Evolutionary conservation across 352 stramenopile species (phyloP).

Genomic region (Phytophthora constricta): DNA sequence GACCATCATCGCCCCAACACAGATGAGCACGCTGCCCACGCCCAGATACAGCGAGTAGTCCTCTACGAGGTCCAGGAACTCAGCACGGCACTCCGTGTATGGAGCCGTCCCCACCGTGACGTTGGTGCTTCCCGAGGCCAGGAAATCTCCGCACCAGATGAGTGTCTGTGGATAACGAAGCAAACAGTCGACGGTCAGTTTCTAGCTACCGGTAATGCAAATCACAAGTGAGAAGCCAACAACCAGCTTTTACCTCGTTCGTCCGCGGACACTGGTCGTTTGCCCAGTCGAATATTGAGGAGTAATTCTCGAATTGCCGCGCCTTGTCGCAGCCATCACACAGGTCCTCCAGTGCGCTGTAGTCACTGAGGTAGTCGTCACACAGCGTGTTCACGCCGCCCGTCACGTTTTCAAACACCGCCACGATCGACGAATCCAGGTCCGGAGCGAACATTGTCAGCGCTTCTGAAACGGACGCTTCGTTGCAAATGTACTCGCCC

Average conservation of each 20-base stretch:
- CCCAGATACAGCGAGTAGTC: slow-evolving; percentile 48
- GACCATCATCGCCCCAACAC: slow-evolving; percentile 46
- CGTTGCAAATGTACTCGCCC: slow-evolving; percentile 73
- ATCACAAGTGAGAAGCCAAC: too few relatives aligned
- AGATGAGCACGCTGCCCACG: slow-evolving; percentile 46
- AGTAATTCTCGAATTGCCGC: slow-evolving; percentile 69
- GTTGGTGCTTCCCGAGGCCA: slow-evolving; percentile 41
- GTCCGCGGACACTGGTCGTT: slow-evolving; percentile 79
- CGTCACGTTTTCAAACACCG: slow-evolving; percentile 42
- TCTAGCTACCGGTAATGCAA: too few relatives aligned
- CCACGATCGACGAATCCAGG: slow-evolving; percentile 33
- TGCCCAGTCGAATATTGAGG: slow-evolving; percentile 78
- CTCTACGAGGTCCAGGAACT: slow-evolving; percentile 57
- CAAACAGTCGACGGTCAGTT: too few relatives aligned
- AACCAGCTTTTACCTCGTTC: slow-evolving; percentile 13
- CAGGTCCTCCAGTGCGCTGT: slow-evolving; percentile 48
- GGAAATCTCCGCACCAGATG: slow-evolving; percentile 68
- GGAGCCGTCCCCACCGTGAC: slow-evolving; percentile 45
- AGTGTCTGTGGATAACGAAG: too few relatives aligned
- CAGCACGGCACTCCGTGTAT: slow-evolving; percentile 52
- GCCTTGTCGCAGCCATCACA: slow-evolving; percentile 61
- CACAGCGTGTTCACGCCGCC: slow-evolving; percentile 70
- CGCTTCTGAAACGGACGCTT: slow-evolving; percentile 49
- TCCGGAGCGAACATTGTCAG: slow-evolving; percentile 54
- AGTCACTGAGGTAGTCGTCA: slow-evolving; percentile 41